phyloP scores from a whole-genome alignment of 140 eudicot genomes.

The Flaveria floridana region DNA sequence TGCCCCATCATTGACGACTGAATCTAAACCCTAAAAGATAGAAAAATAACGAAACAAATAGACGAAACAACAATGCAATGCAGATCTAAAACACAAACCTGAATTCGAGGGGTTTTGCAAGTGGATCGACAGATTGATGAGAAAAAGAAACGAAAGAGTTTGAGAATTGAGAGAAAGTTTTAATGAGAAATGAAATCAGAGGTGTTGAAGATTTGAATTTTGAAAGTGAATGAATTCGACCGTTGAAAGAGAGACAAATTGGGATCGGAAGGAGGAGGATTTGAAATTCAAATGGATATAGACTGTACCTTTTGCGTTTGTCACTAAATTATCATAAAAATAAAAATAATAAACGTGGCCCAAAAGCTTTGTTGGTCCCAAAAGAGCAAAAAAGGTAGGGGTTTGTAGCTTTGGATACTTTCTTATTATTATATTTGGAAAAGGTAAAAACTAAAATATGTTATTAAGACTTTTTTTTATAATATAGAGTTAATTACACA shows the following conservation, averaged over 20 bases:
- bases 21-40: background rate
- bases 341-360: constrained; percentile 1
- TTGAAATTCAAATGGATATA: constrained; percentile 44
- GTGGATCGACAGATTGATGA: background rate
- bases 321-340: background rate
- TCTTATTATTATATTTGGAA: no score
- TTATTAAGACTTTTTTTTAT: no score
- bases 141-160: background rate
- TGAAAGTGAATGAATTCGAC: constrained; percentile 35
- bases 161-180: constrained; percentile 14
- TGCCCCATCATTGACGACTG: no score
- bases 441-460: no score
- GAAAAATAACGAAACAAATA: background rate
- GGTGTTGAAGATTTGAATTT: constrained; percentile 21
- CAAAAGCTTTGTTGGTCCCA: background rate
- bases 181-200: background rate
- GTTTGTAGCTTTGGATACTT: no score
- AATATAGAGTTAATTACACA: no score
- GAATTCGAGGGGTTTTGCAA: constrained; percentile 12
- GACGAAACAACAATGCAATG: background rate
- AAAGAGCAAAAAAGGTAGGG: background rate
- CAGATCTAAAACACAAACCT: constrained; percentile 25
- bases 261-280: constrained; percentile 17
- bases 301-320: constrained; percentile 5
- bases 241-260: constrained; percentile 24